These are phyloP conservation scores for Daphne laureola DNA, from an alignment of 441 rosid species.

Conservation along the genomic window DNA sequence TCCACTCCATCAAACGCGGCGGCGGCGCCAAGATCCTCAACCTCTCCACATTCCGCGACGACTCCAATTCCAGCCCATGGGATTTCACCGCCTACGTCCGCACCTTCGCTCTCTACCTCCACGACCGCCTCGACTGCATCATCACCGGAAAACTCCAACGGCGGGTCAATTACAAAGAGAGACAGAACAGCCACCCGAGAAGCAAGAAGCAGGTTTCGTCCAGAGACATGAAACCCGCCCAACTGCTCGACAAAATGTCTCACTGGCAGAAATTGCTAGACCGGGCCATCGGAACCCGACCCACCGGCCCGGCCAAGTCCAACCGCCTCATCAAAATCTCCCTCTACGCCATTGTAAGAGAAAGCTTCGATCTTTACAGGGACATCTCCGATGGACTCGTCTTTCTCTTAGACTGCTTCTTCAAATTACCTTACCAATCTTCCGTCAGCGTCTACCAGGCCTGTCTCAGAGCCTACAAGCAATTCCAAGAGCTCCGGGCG, in stretches of 20 bases:
- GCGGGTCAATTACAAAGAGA: conserved; percentile 27
- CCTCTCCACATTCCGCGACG: conserved; percentile 56
- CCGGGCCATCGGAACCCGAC: conserved; percentile 52
- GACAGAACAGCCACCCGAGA: conserved; percentile 12
- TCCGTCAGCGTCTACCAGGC: conserved; percentile 60
- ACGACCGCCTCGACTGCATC: conserved; percentile 69
- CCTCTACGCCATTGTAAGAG: conserved; percentile 46
- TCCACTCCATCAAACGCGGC: conserved; percentile 62
- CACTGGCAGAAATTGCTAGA: conserved; percentile 79
- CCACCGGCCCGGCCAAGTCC: conserved; percentile 53
- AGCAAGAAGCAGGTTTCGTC: conserved; percentile 10
- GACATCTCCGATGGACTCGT: conserved; percentile 68
- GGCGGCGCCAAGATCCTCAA: conserved; percentile 65
- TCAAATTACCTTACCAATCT: conserved; percentile 57
- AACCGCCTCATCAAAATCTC: conserved; percentile 44
- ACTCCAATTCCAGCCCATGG: conserved; percentile 63
- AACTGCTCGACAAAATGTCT: conserved; percentile 50
- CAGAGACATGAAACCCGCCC: conserved; percentile 54
- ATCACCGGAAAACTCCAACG: conserved; percentile 60
- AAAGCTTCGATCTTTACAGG: conserved; percentile 72
- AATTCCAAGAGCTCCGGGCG: conserved; percentile 52
- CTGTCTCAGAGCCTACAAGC: conserved; percentile 58
- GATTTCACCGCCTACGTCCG: conserved; percentile 65
- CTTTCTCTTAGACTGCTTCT: conserved; percentile 61
- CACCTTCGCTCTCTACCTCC: conserved; percentile 57